phyloP scores from a whole-genome alignment of 2,329 filamentous ascomycete genomes.

The Xylaria sp. region DNA sequence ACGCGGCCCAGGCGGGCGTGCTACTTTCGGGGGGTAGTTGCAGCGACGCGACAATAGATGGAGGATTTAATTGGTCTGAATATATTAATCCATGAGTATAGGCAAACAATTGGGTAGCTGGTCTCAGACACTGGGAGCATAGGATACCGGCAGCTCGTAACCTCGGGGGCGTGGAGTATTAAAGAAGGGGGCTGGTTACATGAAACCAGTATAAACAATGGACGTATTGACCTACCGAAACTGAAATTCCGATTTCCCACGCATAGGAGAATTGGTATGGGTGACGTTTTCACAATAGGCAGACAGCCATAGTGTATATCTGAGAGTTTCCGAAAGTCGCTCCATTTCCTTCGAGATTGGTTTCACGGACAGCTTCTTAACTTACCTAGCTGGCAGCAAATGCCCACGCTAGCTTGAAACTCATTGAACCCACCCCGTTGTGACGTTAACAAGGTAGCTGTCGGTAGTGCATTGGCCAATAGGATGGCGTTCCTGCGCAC shows the following conservation, averaged over 20 bases:
- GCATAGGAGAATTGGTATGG: not conserved
- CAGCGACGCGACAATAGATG: constrained; percentile 40
- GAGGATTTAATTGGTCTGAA: constrained; percentile 40
- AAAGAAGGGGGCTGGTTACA: constrained; percentile 15
- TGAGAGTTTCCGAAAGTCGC: not conserved
- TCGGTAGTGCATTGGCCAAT: constrained; percentile 51
- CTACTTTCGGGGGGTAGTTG: constrained; percentile 35
- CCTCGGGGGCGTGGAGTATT: not conserved
- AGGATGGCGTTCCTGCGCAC: constrained; percentile 58
- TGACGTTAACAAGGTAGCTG: constrained; percentile 4
- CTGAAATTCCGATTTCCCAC: not conserved
- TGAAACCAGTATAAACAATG: not conserved
- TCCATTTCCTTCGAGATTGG: not conserved
- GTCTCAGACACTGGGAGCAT: constrained; percentile 11
- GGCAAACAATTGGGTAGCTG: constrained; percentile 19
- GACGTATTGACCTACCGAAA: not conserved
- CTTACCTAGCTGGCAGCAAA: not conserved
- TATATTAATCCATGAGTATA: constrained; percentile 64
- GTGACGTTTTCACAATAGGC: not conserved
- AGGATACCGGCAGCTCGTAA: not conserved
- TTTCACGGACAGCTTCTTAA: not conserved
- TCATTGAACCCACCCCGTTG: not conserved
- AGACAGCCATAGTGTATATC: not conserved
- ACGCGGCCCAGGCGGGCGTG: constrained; percentile 61
- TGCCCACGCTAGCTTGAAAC: constrained; percentile 7